A percentile compares a stretch with the other conserved stretches of the same genome.
phyloP scores from a whole-genome alignment of 2,329 filamentous ascomycete species.

The Ophiognomonia clavigignenti-juglandacearum region DNA sequence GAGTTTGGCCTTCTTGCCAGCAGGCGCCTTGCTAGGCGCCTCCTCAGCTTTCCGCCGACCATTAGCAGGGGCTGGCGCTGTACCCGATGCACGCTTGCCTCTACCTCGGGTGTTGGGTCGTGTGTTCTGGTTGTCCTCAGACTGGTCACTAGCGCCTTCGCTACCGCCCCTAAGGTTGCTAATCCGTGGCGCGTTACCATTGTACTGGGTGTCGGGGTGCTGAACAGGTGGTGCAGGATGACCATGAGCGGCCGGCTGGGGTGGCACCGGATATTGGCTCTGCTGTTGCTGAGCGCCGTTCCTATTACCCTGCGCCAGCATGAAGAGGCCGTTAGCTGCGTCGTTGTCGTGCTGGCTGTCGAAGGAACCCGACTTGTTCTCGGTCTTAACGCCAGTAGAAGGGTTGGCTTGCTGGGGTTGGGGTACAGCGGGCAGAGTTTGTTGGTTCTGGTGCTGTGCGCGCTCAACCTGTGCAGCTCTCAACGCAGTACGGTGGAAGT shows the following conservation, averaged over 20 bases:
- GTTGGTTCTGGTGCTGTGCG: constrained; percentile 36
- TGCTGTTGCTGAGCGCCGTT: constrained; percentile 51
- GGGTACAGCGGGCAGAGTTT: constrained; percentile 37
- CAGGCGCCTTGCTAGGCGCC: constrained; percentile 54
- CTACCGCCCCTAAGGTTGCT: constrained; percentile 53
- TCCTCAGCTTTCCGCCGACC: constrained; percentile 77
- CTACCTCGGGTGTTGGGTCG: constrained; percentile 62
- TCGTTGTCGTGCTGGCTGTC: constrained; percentile 83
- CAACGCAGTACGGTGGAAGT: constrained; percentile 91
- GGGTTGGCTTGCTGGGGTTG: constrained; percentile 51
- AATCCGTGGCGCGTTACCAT: constrained; percentile 37
- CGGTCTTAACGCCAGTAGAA: constrained; percentile 36
- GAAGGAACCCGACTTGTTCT: constrained; percentile 61
- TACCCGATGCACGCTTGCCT: constrained; percentile 59
- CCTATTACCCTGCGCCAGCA: constrained; percentile 67
- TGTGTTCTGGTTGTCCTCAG: constrained; percentile 67
- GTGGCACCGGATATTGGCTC: constrained; percentile 40
- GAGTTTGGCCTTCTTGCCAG: constrained; percentile 67
- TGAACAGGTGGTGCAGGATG: constrained; percentile 36
- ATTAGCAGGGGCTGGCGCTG: constrained; percentile 40
- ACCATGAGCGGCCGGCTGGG: constrained; percentile 43
- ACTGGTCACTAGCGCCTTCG: constrained; percentile 64
- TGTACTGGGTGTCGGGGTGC: constrained; percentile 40
- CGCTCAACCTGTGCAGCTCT: constrained; percentile 68
- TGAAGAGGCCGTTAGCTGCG: constrained; percentile 88